Evolutionary conservation across 1,284 basidiomycete genomes (phyloP), one percentile per base, ranked within the genome.

Genomic region (Sporisorium iseilematis-ciliati): DNA sequence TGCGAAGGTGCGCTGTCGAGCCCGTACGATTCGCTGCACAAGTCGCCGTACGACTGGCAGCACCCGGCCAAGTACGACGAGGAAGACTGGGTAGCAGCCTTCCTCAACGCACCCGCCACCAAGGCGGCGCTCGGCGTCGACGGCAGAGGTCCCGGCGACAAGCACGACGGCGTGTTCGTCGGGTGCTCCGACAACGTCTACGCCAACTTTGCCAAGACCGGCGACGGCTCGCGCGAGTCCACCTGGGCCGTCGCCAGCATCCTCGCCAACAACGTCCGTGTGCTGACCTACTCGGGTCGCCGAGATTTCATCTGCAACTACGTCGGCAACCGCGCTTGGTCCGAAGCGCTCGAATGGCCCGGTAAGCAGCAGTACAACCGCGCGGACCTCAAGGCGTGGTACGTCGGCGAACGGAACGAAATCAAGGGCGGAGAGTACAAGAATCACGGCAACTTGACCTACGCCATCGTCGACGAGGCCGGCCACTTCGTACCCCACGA

Each of bases 401-500:
- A 48, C 54, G n/a, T 68, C 16, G 56, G 43, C 11, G 14, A 42
- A 0, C 20, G 54, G 1, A 53, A 55, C 48, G 21, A 58, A 7
- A 18, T 49, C 26, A 70, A 60, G 23, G 82, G 68, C 1, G 82
- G 81, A 26, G 48, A 78, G 5, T 82, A 75, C 57, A 77, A 78
- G 31, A 60, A 54, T 41, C 57, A 57, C 29, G 77, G 46, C 10
- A 65, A 75, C 25, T 33, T 85, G 3, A 83, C 82, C 4, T 84
- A 78, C 33, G 75, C 67, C 7, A 80, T 75, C 38, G 77, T 83
- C 1, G 77, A 81, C 20, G 61, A 72, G 4, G 76, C 78, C 3
- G 81, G 83, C 26, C 83, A 85, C 65, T 84, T 85, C 79, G 81
- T 83, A 4, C 83, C 83, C 12, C 75, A 79, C 40, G 80, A 82